These are phyloP conservation scores for Vitis rupestris DNA, from an alignment of 164 flowering plant genomes.

Conservation along the genomic window DNA sequence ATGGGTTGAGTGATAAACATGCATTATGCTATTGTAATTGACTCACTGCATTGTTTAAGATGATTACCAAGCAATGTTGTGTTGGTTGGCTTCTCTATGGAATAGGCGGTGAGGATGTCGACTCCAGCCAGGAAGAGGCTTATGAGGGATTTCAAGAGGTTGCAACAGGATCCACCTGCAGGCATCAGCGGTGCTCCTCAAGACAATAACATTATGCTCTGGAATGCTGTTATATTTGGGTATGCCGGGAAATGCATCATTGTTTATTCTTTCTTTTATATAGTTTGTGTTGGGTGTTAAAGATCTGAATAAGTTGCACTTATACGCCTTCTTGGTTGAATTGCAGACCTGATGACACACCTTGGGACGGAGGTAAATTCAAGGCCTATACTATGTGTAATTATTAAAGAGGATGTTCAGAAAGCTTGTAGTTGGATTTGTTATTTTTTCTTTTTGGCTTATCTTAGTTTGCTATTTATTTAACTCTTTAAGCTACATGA, in stretches of 20 bases:
- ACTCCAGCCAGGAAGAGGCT: slow-evolving; percentile 73
- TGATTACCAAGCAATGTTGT: not conserved
- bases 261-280: not conserved
- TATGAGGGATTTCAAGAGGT: slow-evolving; percentile 83
- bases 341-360: slow-evolving; percentile 82
- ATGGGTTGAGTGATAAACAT: too few species aligned
- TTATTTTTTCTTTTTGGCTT: not conserved
- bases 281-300: not conserved
- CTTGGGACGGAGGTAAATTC: slow-evolving; percentile 75
- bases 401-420: too few species aligned
- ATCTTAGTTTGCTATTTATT: too few species aligned
- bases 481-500: too few species aligned
- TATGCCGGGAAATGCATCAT: slow-evolving; percentile 12
- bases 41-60: too few species aligned
- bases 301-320: not conserved
- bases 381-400: too few species aligned
- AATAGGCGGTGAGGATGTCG: slow-evolving; percentile 51
- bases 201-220: slow-evolving; percentile 72
- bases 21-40: too few species aligned
- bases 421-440: not conserved
- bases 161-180: slow-evolving; percentile 79
- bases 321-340: slow-evolving; percentile 12
- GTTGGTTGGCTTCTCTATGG: not conserved
- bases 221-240: slow-evolving; percentile 90
- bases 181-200: slow-evolving; percentile 81